Base-by-base conservation (phyloP, 192 early-diverging fungal genomes). In the Coemansia sp. region DNA sequence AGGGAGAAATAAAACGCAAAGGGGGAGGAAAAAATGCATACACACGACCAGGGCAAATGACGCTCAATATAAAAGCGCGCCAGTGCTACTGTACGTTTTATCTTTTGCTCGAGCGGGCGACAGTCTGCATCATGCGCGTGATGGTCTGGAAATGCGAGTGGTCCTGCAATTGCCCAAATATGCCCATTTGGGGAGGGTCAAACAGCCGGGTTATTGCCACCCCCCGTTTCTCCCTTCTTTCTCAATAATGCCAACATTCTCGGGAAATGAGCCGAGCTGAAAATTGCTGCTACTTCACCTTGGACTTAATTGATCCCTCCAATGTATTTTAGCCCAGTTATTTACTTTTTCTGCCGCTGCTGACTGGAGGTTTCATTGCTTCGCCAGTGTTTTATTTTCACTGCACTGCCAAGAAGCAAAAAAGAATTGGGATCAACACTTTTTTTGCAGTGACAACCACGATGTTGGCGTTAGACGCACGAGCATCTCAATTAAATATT, bases 91-190 rank as follows among this genome's bases (percentile, higher is more conserved):
- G 28, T 17, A 9, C 49, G 37, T 38, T 42, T 58, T 58, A 20
- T 58, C 21, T 40, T 19, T 36, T 15, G 17, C 11, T 46, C 26
- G 57, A 15, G 57, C 19, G 40, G 22, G 4, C 22, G 0, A 20
- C 14, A 40, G 34, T 31, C 15, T 22, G 51, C 31, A 31, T 31
- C 37, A 48, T 42, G 31, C 36, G 31, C 57, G 36, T 40, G 55
- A 57, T 38, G 28, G 55, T 57, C 36, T 38, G 20, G 55, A 57
- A 57, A 57, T 37, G 49, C 11, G 22, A 31, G 19, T n/a, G 34
- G 40, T 42, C 12, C 40, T 42, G 19, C 59, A 46, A 25, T 61
- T 48, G 60, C 17, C 22, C 34, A 50, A 17, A 57, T 55, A 4
- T 1, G 14, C 34, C n/a, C 20, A 53, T 2, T 6, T 42, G 36